Conservation (phyloP, 306 rosid species). For the Lagenaria siceraria region DNA sequence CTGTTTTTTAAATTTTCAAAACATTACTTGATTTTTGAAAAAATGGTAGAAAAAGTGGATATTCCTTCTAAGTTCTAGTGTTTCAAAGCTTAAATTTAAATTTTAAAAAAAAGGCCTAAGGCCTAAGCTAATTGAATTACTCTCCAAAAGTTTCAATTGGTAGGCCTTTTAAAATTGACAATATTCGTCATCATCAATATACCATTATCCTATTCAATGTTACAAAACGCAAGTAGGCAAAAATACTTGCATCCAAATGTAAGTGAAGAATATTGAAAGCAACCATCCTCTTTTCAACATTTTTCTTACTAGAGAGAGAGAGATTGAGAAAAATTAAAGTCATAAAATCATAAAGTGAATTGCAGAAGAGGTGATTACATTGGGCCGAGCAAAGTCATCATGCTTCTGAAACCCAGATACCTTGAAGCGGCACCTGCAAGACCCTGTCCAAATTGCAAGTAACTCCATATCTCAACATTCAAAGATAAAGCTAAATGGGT, state of each 20-base stretch:
- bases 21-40: no score
- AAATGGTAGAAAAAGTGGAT: no score
- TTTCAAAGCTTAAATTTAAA: no score
- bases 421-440: constrained; percentile 83
- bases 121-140: background rate
- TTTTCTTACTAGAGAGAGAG: background rate
- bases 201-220: background rate
- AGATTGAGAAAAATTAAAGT: background rate
- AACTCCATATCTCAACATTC: constrained; percentile 7
- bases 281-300: background rate
- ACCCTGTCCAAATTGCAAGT: constrained; percentile 43
- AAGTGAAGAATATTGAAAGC: background rate
- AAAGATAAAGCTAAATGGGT: constrained; percentile 1
- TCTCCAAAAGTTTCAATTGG: background rate
- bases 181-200: background rate
- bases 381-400: constrained; percentile 80
- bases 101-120: no score
- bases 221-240: background rate
- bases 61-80: no score
- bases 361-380: constrained; percentile 41
- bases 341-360: background rate
- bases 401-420: constrained; percentile 82
- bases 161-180: background rate
- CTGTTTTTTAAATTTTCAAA: no score
- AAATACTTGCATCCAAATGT: background rate